phyloP scores from a whole-genome alignment of 2,329 filamentous ascomycete species.

The Colletotrichum falcatum region DNA sequence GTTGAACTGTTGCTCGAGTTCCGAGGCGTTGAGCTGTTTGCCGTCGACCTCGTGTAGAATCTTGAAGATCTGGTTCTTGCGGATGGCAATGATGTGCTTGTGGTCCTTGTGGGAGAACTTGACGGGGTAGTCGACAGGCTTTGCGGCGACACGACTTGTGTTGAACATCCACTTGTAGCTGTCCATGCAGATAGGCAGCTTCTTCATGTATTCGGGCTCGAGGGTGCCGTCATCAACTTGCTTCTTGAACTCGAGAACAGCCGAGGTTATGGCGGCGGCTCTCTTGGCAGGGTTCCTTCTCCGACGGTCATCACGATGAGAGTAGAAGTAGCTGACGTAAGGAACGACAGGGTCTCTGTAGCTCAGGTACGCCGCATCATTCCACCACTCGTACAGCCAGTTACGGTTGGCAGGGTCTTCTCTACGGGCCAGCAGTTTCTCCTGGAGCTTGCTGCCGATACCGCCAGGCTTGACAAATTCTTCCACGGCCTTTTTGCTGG shows the following conservation, averaged over 20 bases:
- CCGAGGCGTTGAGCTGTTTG: constrained; percentile 85
- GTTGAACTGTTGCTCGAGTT: constrained; percentile 91
- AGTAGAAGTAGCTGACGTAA: constrained; percentile 99
- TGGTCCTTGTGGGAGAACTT: constrained; percentile 82
- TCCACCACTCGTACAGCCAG: constrained; percentile 99
- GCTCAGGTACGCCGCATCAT: constrained; percentile 88
- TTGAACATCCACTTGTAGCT: constrained; percentile 99
- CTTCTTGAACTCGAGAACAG: constrained; percentile 92
- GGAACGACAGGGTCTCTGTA: constrained; percentile 97
- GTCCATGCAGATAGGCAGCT: constrained; percentile 97
- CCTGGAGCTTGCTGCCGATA: constrained; percentile 84
- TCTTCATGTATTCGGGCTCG: constrained; percentile 99
- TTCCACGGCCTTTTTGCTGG: constrained; percentile 84
- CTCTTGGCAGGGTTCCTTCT: constrained; percentile 91
- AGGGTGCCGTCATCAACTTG: constrained; percentile 85
- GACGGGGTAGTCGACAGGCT: constrained; percentile 82
- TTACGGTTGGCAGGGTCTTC: constrained; percentile 87
- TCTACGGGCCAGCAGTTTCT: constrained; percentile 83
- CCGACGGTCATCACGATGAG: constrained; percentile 91
- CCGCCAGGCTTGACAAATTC: constrained; percentile 92
- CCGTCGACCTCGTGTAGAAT: constrained; percentile 84
- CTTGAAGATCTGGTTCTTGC: constrained; percentile 99
- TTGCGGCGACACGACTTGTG: constrained; percentile 84
- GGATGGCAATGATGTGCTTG: constrained; percentile 88
- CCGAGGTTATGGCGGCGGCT: constrained; percentile 88